Conservation (phyloP, 495 filamentous ascomycete species). For the Podospora fimiseda region DNA sequence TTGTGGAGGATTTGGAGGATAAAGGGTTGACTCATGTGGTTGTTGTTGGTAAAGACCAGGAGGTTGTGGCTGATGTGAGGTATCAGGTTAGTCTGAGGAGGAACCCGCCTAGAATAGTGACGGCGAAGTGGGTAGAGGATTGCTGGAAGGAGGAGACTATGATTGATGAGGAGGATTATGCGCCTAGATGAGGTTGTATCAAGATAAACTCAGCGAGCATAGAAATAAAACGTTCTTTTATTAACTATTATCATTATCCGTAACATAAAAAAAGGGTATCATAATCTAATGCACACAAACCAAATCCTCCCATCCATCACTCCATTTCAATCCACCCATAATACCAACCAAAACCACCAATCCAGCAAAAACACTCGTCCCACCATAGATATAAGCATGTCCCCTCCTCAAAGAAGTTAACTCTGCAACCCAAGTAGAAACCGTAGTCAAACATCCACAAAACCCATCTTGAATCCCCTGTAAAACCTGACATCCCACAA, state of each 20-base stretch:
- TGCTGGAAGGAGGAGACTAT: constrained; percentile 74
- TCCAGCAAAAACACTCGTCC: constrained; percentile 55
- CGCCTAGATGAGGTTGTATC: constrained; percentile 8
- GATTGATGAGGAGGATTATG: constrained; percentile 71
- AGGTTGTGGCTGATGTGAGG: constrained; percentile 38
- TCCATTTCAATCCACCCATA: constrained; percentile 79
- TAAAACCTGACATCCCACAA: constrained; percentile 69
- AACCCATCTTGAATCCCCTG: constrained; percentile 86
- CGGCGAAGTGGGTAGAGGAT: constrained; percentile 64
- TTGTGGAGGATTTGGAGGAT: constrained; percentile 43
- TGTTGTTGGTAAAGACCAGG: constrained; percentile 34
- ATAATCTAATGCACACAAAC: constrained; percentile 4
- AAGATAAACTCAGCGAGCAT: background rate
- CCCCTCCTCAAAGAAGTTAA: constrained; percentile 58
- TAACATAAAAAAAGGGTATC: background rate
- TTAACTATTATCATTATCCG: background rate
- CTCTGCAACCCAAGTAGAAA: constrained; percentile 90
- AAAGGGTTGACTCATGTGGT: constrained; percentile 60
- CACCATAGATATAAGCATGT: constrained; percentile 73
- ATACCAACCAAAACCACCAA: constrained; percentile 64
- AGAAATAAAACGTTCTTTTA: background rate
- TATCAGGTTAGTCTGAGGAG: constrained; percentile 35
- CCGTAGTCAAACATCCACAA: constrained; percentile 82
- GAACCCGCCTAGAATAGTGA: constrained; percentile 66
- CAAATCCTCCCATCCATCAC: constrained; percentile 41